Evolutionary conservation across 2,329 filamentous ascomycete species (phyloP).

Genomic region (Ophiognomonia clavigignenti-juglandacearum): DNA sequence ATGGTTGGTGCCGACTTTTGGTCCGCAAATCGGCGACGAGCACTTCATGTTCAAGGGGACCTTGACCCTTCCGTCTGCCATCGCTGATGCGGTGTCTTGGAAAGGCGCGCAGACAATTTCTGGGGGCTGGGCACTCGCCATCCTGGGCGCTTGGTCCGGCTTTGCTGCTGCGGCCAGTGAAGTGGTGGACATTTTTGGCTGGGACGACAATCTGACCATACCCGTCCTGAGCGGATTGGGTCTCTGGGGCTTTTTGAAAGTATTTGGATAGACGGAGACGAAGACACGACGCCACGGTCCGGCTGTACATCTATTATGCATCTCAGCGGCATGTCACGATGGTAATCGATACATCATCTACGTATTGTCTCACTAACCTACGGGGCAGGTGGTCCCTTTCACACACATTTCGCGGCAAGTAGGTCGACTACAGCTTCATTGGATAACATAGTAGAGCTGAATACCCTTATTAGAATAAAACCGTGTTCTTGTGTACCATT

Average conservation of each 20-base stretch:
- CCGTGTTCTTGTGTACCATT: too few species aligned
- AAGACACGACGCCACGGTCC: too few species aligned
- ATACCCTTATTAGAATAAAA: too few species aligned
- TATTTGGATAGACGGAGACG: conserved; percentile 62
- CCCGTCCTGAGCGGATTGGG: conserved; percentile 84
- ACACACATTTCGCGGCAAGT: too few species aligned
- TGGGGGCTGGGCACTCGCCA: conserved; percentile 67
- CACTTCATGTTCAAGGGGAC: conserved; percentile 76
- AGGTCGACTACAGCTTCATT: too few species aligned
- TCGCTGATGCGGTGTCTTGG: conserved; percentile 58
- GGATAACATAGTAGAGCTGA: too few species aligned
- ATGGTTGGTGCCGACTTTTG: conserved; percentile 66
- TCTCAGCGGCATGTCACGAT: too few species aligned
- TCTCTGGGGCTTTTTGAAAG: conserved; percentile 85
- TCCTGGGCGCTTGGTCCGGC: conserved; percentile 85
- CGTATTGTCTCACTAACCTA: too few species aligned
- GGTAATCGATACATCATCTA: too few species aligned
- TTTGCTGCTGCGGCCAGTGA: conserved; percentile 85
- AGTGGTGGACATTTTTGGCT: conserved; percentile 83
- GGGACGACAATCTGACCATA: conserved; percentile 98
- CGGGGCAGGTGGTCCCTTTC: too few species aligned
- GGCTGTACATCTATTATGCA: too few species aligned
- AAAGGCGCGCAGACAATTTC: conserved; percentile 55
- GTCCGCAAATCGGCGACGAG: conserved; percentile 65
- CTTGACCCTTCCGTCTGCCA: conserved; percentile 61